These are phyloP conservation scores for Metarhizium sp. DNA, from an alignment of 2,329 filamentous ascomycete genomes.

Conservation along the genomic window DNA sequence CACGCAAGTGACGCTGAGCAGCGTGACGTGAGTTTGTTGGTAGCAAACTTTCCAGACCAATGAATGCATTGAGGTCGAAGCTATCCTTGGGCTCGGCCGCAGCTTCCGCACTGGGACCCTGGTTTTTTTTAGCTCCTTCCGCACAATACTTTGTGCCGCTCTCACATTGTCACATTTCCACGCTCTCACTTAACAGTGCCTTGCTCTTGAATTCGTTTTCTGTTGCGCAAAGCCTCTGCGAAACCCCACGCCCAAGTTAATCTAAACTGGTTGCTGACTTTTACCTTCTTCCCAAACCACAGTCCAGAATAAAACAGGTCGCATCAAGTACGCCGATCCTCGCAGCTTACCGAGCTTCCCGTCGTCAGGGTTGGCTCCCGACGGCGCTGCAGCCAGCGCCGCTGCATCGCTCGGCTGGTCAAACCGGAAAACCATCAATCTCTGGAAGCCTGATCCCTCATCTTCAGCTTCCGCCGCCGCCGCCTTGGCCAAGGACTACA, in stretches of 20 bases:
- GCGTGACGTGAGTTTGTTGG: too few relatives aligned
- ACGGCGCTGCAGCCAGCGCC: constrained; percentile 57
- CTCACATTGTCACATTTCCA: neutral
- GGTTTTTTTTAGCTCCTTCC: neutral
- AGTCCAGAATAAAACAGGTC: constrained; percentile 22
- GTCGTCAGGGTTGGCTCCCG: constrained; percentile 48
- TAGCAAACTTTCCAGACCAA: too few relatives aligned
- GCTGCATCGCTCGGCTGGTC: constrained; percentile 68
- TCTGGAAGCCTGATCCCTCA: constrained; percentile 54
- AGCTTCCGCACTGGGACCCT: neutral
- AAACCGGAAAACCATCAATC: constrained; percentile 54
- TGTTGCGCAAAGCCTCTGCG: too few relatives aligned
- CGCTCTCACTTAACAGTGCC: neutral
- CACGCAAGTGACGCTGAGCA: too few relatives aligned
- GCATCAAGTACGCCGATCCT: constrained; percentile 62
- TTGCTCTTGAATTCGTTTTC: too few relatives aligned
- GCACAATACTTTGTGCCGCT: neutral
- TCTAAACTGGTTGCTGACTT: neutral
- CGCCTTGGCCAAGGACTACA: constrained; percentile 31
- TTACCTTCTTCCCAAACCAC: neutral
- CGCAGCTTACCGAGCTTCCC: constrained; percentile 68
- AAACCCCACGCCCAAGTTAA: neutral
- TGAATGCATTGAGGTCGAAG: neutral
- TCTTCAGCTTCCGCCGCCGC: constrained; percentile 40
- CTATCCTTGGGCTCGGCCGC: neutral